Base-by-base conservation (phyloP, 768 basidiomycete species). In the Calocera cornea region DNA sequence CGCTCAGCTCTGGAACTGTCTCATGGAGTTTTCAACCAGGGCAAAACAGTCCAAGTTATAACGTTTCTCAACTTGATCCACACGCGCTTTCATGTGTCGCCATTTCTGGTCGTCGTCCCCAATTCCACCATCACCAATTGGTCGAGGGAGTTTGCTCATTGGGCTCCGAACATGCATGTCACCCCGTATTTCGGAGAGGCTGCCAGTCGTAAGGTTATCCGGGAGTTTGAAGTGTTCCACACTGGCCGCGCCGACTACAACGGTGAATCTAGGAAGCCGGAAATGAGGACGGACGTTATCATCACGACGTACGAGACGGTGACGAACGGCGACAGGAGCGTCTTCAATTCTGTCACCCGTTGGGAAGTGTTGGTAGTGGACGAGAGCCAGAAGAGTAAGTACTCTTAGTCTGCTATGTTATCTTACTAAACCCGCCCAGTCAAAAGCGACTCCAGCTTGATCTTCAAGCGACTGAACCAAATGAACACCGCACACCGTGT, bases 281-380 rank as follows among this genome's bases (percentile, higher is more conserved):
- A 81, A 27, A 81, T 84, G 29, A 90, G 86, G 74, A 93, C 87
- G 50, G 94, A 99, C 74, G 89, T 97, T 50, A 85, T 98, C 11
- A 80, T 99, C 64, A 91, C 93, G 0, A 97, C 97, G 0, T 97
- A 95, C 73, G 95, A 97, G 72, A 83, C 86, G n/a, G 77, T 95
- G 64, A 84, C 83, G 7, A 85, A 81, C 68, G 73, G 78, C 11
- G 54, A 60, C 27, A 60, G 54, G 22, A 69, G 83, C 0, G 83
- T 94, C 19, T 95, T 98, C 82, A 90, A 86, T 73, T 81, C 76
- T 34, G 84, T 89, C n/a, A 86, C 86, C 29, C 83, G 94, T 67
- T 99, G 95, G 95, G 95, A 98, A 78, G 83, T 86, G n/a, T 79
- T 98, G 14, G 83, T 97, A 19, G 85, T 99, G 5, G 95, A 98